Conservation (phyloP, 2,329 filamentous ascomycete species). For the Drechslerella dactyloides region DNA sequence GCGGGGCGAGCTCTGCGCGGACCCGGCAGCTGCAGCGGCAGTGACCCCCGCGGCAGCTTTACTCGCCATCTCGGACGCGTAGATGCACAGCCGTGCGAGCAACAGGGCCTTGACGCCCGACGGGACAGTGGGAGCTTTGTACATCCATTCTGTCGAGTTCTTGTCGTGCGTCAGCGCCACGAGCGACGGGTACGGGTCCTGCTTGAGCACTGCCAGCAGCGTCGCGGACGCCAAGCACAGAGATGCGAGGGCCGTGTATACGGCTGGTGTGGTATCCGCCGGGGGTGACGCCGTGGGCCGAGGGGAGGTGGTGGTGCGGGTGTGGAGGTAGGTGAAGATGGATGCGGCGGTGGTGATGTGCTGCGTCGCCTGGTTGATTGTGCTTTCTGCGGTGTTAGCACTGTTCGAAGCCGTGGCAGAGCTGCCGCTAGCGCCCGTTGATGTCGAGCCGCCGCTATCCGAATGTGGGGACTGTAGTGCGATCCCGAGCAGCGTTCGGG, state of each 20-base stretch:
- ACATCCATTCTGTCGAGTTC: constrained; percentile 95
- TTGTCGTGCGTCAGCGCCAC: constrained; percentile 82
- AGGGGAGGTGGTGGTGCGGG: constrained; percentile 63
- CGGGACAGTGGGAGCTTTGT: constrained; percentile 82
- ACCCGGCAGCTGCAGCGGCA: constrained; percentile 56
- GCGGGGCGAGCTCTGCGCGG: no score
- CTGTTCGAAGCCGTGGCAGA: not conserved
- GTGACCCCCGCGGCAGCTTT: constrained; percentile 67
- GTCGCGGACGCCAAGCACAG: constrained; percentile 43
- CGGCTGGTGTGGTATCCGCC: constrained; percentile 60
- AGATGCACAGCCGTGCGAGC: constrained; percentile 84
- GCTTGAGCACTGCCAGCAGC: constrained; percentile 85
- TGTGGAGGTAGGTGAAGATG: constrained; percentile 73
- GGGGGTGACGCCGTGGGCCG: constrained; percentile 63
- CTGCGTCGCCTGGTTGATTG: constrained; percentile 64
- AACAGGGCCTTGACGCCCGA: constrained; percentile 79
- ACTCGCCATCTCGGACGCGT: constrained; percentile 83
- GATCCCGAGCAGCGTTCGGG: constrained; percentile 71
- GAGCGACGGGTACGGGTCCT: constrained; percentile 86
- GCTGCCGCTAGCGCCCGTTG: not conserved
- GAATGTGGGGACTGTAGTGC: constrained; percentile 67
- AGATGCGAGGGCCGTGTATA: constrained; percentile 57
- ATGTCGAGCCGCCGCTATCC: constrained; percentile 61
- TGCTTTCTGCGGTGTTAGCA: constrained; percentile 43
- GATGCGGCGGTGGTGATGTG: constrained; percentile 78